These are phyloP conservation scores for Xylaria castorea DNA, from an alignment of 495 filamentous ascomycete genomes.

Conservation along the genomic window DNA sequence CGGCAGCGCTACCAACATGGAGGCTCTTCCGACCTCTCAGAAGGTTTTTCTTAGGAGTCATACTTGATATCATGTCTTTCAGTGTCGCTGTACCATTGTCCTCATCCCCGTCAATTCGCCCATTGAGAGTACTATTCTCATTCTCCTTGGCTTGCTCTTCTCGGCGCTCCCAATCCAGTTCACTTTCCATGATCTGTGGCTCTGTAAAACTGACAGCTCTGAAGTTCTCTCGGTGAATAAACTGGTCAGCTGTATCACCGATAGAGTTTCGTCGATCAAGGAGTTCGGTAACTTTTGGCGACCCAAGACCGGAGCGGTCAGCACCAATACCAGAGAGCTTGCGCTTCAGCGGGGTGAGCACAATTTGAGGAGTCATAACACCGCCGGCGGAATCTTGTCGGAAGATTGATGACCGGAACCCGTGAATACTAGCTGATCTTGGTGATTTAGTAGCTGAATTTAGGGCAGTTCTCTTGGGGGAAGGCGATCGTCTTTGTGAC, in stretches of 20 bases:
- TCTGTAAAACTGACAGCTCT: slow-evolving; percentile 69
- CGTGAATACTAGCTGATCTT: slow-evolving; percentile 34
- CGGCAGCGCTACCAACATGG: slow-evolving; percentile 75
- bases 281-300: slow-evolving; percentile 74
- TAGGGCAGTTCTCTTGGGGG: slow-evolving; percentile 13
- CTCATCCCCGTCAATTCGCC: slow-evolving; percentile 52
- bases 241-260: slow-evolving; percentile 66
- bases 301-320: slow-evolving; percentile 78
- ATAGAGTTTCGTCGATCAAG: slow-evolving; percentile 77
- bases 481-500: slow-evolving; percentile 40
- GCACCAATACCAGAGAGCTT: slow-evolving; percentile 76
- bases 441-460: slow-evolving; percentile 28
- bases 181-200: slow-evolving; percentile 68
- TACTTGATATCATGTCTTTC: slow-evolving; percentile 77
- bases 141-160: slow-evolving; percentile 69
- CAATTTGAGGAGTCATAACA: slow-evolving; percentile 65
- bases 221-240: slow-evolving; percentile 56
- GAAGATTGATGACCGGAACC: slow-evolving; percentile 56
- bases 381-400: slow-evolving; percentile 64
- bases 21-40: slow-evolving; percentile 76
- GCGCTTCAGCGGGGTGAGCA: slow-evolving; percentile 67
- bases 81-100: slow-evolving; percentile 65
- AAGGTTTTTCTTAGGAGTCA: slow-evolving; percentile 77
- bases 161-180: slow-evolving; percentile 71
- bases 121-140: slow-evolving; percentile 59